Evolutionary conservation across 192 early-diverging fungal genomes (phyloP).

Genomic region (Dissophora globulifera): DNA sequence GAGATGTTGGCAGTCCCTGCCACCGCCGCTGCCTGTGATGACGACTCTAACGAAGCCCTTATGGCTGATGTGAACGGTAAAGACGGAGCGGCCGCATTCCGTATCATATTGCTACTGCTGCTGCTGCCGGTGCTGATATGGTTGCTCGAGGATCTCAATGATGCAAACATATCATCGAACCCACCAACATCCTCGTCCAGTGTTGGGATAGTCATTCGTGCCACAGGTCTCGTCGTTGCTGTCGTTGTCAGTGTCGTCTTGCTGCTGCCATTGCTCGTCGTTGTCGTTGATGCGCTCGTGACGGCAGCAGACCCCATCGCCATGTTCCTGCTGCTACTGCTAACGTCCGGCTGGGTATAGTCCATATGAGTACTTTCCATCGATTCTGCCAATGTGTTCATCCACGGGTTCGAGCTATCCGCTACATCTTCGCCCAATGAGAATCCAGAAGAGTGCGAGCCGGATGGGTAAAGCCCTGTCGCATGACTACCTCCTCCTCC

Average conservation of each 20-base stretch:
- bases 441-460: too few species aligned
- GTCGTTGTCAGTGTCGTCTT: not conserved
- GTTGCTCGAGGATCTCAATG: not conserved
- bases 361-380: conserved; percentile 8
- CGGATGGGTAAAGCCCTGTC: too few species aligned
- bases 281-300: not conserved
- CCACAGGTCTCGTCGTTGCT: not conserved
- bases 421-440: conserved; percentile 47
- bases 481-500: too few species aligned
- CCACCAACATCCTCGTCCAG: conserved; percentile 35
- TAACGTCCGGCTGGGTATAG: conserved; percentile 34
- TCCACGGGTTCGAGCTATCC: conserved; percentile 45
- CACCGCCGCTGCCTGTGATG: not conserved
- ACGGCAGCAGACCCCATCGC: too few species aligned
- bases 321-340: not conserved
- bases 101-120: not conserved
- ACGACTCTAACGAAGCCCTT: too few species aligned
- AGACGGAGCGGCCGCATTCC: not conserved
- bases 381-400: conserved; percentile 34
- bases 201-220: not conserved
- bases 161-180: conserved; percentile 36
- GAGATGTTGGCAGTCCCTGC: not conserved
- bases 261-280: too few species aligned
- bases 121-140: too few species aligned
- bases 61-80: not conserved